A percentile compares a stretch with the other conserved stretches of the same genome.
These are phyloP conservation scores for Citrus sinensis DNA, from an alignment of 345 rosid genomes.

Conservation along the genomic window DVS_A1.0 CM039167.1:12058001-12058500, in stretches of 20 bases:
- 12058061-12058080: conserved; percentile 78
- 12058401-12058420: conserved; percentile 82
- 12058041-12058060: conserved; percentile 81
- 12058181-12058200: conserved; percentile 79
- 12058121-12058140: conserved; percentile 79
- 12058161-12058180: conserved; percentile 85
- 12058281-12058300: too few relatives aligned
- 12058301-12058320: too few relatives aligned
- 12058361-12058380: conserved; percentile 52
- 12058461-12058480: conserved; percentile 67
- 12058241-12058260: conserved; percentile 66
- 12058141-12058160: conserved; percentile 79
- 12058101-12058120: conserved; percentile 74
- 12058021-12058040: conserved; percentile 81
- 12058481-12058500: conserved; percentile 72
- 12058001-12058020: conserved; percentile 25
- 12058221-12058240: conserved; percentile 67
- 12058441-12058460: conserved; percentile 73
- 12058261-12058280: too few relatives aligned
- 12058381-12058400: conserved; percentile 70
- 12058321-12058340: too few relatives aligned
- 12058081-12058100: conserved; percentile 90
- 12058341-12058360: too few relatives aligned
- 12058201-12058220: conserved; percentile 78
- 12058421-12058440: conserved; percentile 81